Percentiles rank a stretch among this genome's conserved stretches.
Evolutionary conservation across 2,329 filamentous ascomycete species (phyloP).

Genomic region (Nakataea oryzae): DNA sequence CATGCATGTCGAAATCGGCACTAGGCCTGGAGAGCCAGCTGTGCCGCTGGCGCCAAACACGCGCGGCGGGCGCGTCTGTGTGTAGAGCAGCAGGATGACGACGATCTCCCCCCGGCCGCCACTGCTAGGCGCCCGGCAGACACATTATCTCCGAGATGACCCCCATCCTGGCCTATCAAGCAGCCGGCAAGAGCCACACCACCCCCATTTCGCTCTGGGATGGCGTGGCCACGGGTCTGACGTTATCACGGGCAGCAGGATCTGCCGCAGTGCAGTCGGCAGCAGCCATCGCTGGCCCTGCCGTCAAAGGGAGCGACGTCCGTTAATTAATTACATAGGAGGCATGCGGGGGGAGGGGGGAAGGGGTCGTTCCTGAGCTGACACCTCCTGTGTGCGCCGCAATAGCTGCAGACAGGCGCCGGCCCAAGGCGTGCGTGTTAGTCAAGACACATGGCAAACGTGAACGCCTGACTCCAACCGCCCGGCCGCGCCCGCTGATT

Average conservation of each 20-base stretch:
- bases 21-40: background rate
- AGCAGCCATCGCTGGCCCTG: background rate
- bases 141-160: background rate
- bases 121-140: background rate
- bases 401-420: background rate
- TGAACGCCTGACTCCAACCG: too few relatives aligned
- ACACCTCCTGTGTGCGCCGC: too few relatives aligned
- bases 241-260: background rate
- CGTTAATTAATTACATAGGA: too few relatives aligned
- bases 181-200: background rate
- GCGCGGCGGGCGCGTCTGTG: background rate
- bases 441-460: too few relatives aligned
- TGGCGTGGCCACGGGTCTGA: background rate
- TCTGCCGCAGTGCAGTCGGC: background rate
- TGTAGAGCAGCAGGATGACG: background rate
- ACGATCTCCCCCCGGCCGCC: background rate
- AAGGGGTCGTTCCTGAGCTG: too few relatives aligned
- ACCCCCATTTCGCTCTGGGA: background rate
- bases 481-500: too few relatives aligned
- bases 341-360: too few relatives aligned
- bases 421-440: too few relatives aligned
- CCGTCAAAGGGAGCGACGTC: background rate
- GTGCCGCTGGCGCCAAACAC: background rate
- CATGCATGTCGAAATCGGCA: background rate
- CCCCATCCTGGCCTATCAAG: background rate